A percentile compares a stretch with the other conserved stretches of the same genome.
phyloP scores from a whole-genome alignment of 352 stramenopile genomes.

The Phytophthora brassicae region DNA sequence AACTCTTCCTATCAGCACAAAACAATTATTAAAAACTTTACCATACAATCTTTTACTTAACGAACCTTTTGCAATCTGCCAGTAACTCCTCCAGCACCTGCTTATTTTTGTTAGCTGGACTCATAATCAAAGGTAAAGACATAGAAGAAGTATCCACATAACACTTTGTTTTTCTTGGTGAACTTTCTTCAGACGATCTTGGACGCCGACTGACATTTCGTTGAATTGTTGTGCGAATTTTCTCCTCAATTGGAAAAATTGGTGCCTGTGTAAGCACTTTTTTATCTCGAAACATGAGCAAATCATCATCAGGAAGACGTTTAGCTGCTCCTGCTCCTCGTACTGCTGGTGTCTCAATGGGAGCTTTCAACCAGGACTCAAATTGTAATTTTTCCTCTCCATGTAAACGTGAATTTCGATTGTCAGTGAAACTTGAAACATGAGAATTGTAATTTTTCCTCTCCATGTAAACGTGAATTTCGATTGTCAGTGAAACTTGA shows the following conservation, averaged over 20 bases:
- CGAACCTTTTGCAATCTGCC: constrained; percentile 46
- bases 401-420: constrained; percentile 1
- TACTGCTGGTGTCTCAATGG: constrained; percentile 36
- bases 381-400: constrained; percentile 35
- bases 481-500: background rate
- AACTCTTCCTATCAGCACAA: constrained; percentile 24
- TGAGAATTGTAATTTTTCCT: constrained; percentile 41
- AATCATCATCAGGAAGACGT: constrained; percentile 36
- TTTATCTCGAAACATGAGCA: constrained; percentile 58
- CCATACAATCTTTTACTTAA: background rate
- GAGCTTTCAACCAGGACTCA: constrained; percentile 46
- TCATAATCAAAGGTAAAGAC: constrained; percentile 41
- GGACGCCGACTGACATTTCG: constrained; percentile 11
- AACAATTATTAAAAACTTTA: constrained; percentile 1
- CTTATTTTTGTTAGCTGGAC: constrained; percentile 35
- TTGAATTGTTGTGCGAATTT: background rate
- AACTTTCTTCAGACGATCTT: constrained; percentile 23
- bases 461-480: background rate
- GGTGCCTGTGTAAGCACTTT: constrained; percentile 22
- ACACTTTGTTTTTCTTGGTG: constrained; percentile 16
- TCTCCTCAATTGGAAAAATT: constrained; percentile 27
- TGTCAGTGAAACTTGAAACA: background rate
- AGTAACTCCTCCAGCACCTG: constrained; percentile 47
- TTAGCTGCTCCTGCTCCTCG: constrained; percentile 49
- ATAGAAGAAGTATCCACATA: constrained; percentile 16